A percentile compares a stretch with the other conserved stretches of the same genome.
Evolutionary conservation across 805 yeast genomes (phyloP).

Genomic region (Ogataea paraovalis): DNA sequence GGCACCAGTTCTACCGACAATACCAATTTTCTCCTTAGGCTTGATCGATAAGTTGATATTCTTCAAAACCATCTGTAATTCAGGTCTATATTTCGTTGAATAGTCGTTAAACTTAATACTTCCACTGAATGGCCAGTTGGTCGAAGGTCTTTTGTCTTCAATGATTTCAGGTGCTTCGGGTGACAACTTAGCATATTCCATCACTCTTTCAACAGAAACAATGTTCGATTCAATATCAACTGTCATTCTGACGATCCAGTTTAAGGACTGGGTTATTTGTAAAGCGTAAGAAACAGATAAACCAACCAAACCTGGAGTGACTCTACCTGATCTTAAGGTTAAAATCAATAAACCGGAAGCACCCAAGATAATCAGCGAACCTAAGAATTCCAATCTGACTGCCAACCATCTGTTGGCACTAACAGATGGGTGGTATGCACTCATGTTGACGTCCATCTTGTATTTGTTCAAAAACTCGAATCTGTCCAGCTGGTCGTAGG

Average conservation of each 20-base stretch:
- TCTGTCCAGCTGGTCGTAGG: constrained; percentile 62
- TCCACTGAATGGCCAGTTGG: constrained; percentile 72
- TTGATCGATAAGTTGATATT: constrained; percentile 59
- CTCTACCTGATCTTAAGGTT: constrained; percentile 60
- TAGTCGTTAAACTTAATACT: constrained; percentile 63
- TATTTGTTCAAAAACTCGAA: constrained; percentile 61
- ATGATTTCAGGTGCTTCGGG: constrained; percentile 75
- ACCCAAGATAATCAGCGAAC: constrained; percentile 81
- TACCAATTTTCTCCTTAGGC: constrained; percentile 83
- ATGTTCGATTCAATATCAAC: constrained; percentile 97
- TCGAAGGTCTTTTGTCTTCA: constrained; percentile 53
- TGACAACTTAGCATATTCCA: constrained; percentile 46
- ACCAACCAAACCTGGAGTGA: constrained; percentile 92
- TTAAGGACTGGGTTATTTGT: constrained; percentile 87
- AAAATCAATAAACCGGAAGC: constrained; percentile 80
- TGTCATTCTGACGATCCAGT: constrained; percentile 98
- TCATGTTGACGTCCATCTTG: constrained; percentile 80
- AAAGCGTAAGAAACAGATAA: constrained; percentile 89
- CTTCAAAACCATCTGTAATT: constrained; percentile 74
- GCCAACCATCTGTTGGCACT: constrained; percentile 98
- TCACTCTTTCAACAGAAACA: constrained; percentile 71
- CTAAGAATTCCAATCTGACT: constrained; percentile 86
- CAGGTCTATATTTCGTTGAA: constrained; percentile 80
- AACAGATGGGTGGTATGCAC: constrained; percentile 88
- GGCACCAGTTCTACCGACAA: constrained; percentile 97